Conservation (phyloP, 257 asterid genomes). For the Anisodus acutangulus region DNA sequence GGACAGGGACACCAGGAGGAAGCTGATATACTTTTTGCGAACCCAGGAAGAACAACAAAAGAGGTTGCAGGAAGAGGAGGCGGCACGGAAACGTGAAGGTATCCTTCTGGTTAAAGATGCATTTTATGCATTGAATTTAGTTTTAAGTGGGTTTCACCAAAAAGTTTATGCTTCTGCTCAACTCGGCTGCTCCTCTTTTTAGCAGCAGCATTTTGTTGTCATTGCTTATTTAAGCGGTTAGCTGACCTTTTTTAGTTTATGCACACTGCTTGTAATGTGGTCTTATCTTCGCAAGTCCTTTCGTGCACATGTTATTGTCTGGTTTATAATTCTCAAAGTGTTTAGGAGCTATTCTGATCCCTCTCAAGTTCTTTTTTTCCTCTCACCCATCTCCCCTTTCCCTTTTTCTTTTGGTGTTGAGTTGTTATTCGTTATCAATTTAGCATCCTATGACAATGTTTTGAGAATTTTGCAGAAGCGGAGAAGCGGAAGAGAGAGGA, state of each 20-base stretch:
- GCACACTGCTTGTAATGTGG: not conserved
- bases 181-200: not conserved
- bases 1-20: slow-evolving; percentile 73
- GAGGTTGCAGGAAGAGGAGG: slow-evolving; percentile 79
- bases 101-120: slow-evolving; percentile 25
- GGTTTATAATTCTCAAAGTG: not conserved
- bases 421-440: not conserved
- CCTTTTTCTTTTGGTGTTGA: not conserved
- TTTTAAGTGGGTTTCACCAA: not conserved
- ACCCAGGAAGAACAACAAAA: slow-evolving; percentile 70
- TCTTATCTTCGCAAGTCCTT: slow-evolving; percentile 2
- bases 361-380: not conserved
- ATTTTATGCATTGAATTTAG: not conserved
- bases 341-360: not conserved
- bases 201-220: slow-evolving; percentile 8
- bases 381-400: not conserved
- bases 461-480: slow-evolving; percentile 48
- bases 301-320: not conserved
- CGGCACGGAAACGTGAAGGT: slow-evolving; percentile 82
- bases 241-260: not conserved
- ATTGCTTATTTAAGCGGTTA: not conserved
- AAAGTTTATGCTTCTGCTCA: slow-evolving; percentile 24
- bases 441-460: not conserved
- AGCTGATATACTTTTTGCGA: slow-evolving; percentile 60
- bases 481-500: slow-evolving; percentile 71